Base-by-base conservation (phyloP, 371 early-diverging fungal species). In the Mucor piriformis region DNA sequence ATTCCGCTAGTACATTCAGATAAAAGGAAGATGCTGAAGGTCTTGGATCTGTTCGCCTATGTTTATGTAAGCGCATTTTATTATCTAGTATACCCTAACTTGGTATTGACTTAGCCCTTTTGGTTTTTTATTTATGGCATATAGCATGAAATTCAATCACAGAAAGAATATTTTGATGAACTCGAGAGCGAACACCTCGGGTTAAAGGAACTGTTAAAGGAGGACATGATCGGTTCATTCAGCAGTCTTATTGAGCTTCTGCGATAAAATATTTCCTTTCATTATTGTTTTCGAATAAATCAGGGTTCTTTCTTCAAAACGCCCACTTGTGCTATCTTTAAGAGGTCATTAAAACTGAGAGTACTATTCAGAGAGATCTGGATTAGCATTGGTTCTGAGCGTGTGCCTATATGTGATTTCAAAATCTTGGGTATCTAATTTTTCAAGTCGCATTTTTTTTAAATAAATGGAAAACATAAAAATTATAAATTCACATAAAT, bases 1-100 rank as follows among this genome's bases (percentile, higher is more conserved):
- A 42, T 54, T 32, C 29, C 42, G 20, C 27, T 54, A 16, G 44
- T 32, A 6, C 20, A 18, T 18, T 29, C 24, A 43, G 42, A 40
- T 43, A 29, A 29, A 43, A 54, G 35, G 44, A 42, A 54, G 25
- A 54, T 42, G 54, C 42, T 54, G 20, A 54, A 54, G 32, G 18
- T 54, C 0, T 43, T 54, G 10, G 20, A 29, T 10, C 6, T 54
- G 32, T 54, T 54, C 15, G 43, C 54, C 16, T 43, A 20, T 42
- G 18, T 42, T 29, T 43, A 53, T 25, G 53, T 53, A 53, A 33
- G 37, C 13, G 37, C 37, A 35, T 37, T 35, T 37, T 51, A 6
- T 52, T 25, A 13, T 52, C 11, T 38, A 44, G 21, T 44, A 3
- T 44, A 44, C 25, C 38, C 37, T 38, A 52, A 38, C 53, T 40